Percentiles rank a stretch among this genome's conserved stretches.
phyloP scores from a whole-genome alignment of 495 filamentous ascomycete genomes.

The Penicillium goetzii region DNA sequence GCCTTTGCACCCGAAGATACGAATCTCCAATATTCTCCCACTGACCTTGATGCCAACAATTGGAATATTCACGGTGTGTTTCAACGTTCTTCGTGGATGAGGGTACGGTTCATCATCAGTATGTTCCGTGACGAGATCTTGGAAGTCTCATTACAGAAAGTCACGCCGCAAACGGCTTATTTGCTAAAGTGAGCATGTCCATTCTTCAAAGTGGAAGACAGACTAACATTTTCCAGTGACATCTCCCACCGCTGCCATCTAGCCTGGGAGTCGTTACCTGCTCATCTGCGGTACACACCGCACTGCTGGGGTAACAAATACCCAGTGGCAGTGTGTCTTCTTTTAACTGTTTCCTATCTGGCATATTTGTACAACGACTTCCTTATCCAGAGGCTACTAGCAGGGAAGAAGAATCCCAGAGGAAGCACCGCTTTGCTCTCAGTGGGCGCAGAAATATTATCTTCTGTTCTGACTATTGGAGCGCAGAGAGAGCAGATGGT shows the following conservation, averaged over 20 bases:
- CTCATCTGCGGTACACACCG: slow-evolving; percentile 40
- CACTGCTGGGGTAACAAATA: slow-evolving; percentile 29
- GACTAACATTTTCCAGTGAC: slow-evolving; percentile 27
- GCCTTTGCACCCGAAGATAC: slow-evolving; percentile 35
- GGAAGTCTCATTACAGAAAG: slow-evolving; percentile 51
- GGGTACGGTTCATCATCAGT: slow-evolving; percentile 52
- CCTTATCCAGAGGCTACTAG: slow-evolving; percentile 48
- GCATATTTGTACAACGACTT: slow-evolving; percentile 50
- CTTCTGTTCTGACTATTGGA: slow-evolving; percentile 43
- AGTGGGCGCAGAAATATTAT: slow-evolving; percentile 41
- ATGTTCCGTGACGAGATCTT: slow-evolving; percentile 61
- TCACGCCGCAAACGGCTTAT: slow-evolving; percentile 35
- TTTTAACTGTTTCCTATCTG: slow-evolving; percentile 40
- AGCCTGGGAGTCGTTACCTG: slow-evolving; percentile 40
- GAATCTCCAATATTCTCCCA: background rate
- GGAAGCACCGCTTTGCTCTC: slow-evolving; percentile 38
- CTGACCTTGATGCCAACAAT: slow-evolving; percentile 41
- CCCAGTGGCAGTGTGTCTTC: slow-evolving; percentile 33
- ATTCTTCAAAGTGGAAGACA: background rate
- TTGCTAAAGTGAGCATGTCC: slow-evolving; percentile 25
- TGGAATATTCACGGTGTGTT: slow-evolving; percentile 52
- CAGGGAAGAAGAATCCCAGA: slow-evolving; percentile 1
- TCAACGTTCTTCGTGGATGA: slow-evolving; percentile 42
- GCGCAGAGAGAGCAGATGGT: slow-evolving; percentile 45
- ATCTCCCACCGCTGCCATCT: slow-evolving; percentile 42